These are phyloP conservation scores for Chloranthus sessilifolius DNA, from an alignment of 164 flowering plant genomes.

Conservation along the genomic window DNA sequence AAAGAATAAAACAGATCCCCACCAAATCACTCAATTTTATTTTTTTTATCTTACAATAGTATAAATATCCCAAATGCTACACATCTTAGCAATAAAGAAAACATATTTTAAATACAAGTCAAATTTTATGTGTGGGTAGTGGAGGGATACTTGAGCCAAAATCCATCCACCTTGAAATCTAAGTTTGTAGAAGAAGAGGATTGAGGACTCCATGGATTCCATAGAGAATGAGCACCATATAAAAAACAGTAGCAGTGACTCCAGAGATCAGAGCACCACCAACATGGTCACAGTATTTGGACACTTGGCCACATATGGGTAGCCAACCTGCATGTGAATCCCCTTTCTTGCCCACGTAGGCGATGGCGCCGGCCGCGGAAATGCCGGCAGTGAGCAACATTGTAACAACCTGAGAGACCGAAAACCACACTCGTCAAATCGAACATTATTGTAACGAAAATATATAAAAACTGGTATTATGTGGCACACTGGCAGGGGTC, in stretches of 20 bases:
- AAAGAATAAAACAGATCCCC: too few species aligned
- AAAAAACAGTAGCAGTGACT: conserved; percentile 35
- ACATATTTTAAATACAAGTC: too few species aligned
- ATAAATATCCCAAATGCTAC: too few species aligned
- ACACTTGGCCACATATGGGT: conserved; percentile 63
- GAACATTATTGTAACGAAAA: too few species aligned
- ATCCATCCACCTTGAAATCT: too few species aligned
- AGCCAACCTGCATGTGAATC: conserved; percentile 70
- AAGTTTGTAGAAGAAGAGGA: conserved; percentile 18
- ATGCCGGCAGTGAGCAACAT: conserved; percentile 52
- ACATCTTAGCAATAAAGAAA: too few species aligned
- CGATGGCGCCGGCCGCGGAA: conserved; percentile 62
- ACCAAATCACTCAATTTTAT: too few species aligned
- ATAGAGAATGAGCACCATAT: conserved; percentile 34
- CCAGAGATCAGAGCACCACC: conserved; percentile 52
- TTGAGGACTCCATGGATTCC: conserved; percentile 32
- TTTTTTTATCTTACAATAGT: too few species aligned
- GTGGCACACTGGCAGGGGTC: too few species aligned
- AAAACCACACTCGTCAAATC: background rate
- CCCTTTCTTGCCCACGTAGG: conserved; percentile 65
- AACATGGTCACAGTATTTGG: conserved; percentile 52
- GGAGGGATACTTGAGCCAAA: too few species aligned
- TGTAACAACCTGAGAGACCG: conserved; percentile 32
- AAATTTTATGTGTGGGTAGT: too few species aligned
- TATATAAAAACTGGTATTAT: too few species aligned